These are phyloP conservation scores for Diplotaxis tenuifolia DNA, from an alignment of 345 rosid genomes.

Conservation along the genomic window DNA sequence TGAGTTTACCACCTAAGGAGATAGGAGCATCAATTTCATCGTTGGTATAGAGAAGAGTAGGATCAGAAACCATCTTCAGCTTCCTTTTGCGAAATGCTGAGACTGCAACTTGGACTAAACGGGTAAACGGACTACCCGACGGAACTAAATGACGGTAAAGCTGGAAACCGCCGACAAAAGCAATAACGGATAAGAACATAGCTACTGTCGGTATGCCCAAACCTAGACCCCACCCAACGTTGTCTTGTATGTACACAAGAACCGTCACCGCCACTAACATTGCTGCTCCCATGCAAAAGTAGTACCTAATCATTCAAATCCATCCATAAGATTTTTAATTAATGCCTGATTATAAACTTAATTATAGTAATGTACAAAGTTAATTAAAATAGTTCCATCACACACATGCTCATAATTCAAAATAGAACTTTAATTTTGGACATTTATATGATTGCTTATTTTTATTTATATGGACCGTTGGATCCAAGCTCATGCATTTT, in stretches of 20 bases:
- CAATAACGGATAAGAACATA: slow-evolving; percentile 64
- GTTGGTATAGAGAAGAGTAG: slow-evolving; percentile 49
- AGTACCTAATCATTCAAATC: slow-evolving; percentile 41
- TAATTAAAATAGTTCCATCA: too few relatives aligned
- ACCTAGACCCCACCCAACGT: slow-evolving; percentile 84
- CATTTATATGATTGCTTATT: not conserved
- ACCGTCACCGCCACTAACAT: slow-evolving; percentile 68
- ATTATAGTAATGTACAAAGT: too few relatives aligned
- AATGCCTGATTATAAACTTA: too few relatives aligned
- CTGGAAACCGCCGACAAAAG: slow-evolving; percentile 55
- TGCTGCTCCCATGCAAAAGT: slow-evolving; percentile 77
- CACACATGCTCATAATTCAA: not conserved
- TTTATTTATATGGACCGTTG: too few relatives aligned
- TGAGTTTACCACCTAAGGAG: slow-evolving; percentile 61
- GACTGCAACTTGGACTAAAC: slow-evolving; percentile 65
- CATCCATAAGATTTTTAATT: too few relatives aligned
- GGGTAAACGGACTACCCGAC: slow-evolving; percentile 85
- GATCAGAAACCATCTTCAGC: slow-evolving; percentile 42
- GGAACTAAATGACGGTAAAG: slow-evolving; percentile 79
- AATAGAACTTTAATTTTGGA: not conserved
- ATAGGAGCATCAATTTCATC: slow-evolving; percentile 76
- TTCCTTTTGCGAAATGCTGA: slow-evolving; percentile 75
- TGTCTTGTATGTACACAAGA: slow-evolving; percentile 73
- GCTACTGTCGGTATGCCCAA: slow-evolving; percentile 77
- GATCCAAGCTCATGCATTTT: not conserved